phyloP scores from a whole-genome alignment of 2,329 filamentous ascomycete species.

The Neopestalotiopsis clavispora region DNA sequence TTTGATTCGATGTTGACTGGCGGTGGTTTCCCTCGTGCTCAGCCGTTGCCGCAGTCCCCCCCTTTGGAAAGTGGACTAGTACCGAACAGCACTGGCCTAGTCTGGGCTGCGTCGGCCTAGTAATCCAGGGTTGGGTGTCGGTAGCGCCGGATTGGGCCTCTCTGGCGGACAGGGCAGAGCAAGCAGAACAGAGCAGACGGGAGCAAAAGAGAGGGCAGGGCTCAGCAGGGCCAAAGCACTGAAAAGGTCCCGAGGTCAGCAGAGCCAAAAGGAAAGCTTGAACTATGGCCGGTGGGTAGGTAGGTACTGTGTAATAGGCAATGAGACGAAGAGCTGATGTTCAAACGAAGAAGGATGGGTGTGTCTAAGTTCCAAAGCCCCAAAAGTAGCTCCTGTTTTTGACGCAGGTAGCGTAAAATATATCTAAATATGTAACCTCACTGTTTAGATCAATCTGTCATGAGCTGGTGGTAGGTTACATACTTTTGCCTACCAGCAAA shows the following conservation, averaged over 20 bases:
- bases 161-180: background rate
- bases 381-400: background rate
- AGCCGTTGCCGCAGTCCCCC: constrained; percentile 13
- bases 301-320: no score
- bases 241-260: background rate
- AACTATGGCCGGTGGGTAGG: no score
- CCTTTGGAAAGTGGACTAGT: background rate
- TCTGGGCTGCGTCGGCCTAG: background rate
- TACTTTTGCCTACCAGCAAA: background rate
- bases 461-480: background rate
- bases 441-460: background rate
- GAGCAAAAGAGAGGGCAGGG: background rate
- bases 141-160: constrained; percentile 5
- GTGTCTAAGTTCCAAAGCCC: background rate
- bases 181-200: no score
- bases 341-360: background rate
- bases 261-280: background rate
- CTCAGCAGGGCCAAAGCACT: background rate
- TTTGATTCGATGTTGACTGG: constrained; percentile 4
- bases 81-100: constrained; percentile 11
- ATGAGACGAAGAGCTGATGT: background rate
- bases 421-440: background rate
- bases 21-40: constrained; percentile 12
- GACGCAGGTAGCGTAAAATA: background rate
- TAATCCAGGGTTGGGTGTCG: constrained; percentile 1